Conservation (phyloP, 208 protist species). For the Trypanosoma avium region DNA sequence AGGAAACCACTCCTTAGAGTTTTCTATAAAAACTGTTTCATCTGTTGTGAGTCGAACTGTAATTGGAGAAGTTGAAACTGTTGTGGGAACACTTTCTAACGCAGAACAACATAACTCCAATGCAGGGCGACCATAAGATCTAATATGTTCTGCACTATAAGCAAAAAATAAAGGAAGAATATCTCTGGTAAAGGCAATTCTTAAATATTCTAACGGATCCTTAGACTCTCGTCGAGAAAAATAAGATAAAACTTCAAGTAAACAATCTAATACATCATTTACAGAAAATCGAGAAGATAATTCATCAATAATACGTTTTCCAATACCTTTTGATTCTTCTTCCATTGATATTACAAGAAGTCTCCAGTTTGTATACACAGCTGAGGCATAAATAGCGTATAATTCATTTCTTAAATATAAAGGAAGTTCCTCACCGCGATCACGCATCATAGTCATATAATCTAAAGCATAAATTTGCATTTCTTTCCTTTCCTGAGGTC, state of each 20-base stretch:
- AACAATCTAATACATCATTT: slow-evolving; percentile 66
- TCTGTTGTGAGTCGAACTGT: slow-evolving; percentile 49
- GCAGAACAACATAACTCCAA: slow-evolving; percentile 61
- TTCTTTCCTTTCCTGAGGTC: slow-evolving; percentile 69
- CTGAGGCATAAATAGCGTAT: slow-evolving; percentile 71
- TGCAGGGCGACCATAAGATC: slow-evolving; percentile 25
- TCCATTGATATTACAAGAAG: slow-evolving; percentile 44
- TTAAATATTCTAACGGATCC: slow-evolving; percentile 41
- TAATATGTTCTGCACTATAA: slow-evolving; percentile 30
- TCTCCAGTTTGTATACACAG: slow-evolving; percentile 79
- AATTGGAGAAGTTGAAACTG: slow-evolving; percentile 8
- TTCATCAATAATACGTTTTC: slow-evolving; percentile 37
- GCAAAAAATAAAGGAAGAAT: slow-evolving; percentile 75
- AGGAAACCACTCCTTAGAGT: slow-evolving; percentile 51
- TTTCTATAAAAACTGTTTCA: slow-evolving; percentile 49
- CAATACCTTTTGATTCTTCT: slow-evolving; percentile 18
- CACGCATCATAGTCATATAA: slow-evolving; percentile 45
- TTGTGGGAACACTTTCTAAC: slow-evolving; percentile 47
- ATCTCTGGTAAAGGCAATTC: slow-evolving; percentile 43
- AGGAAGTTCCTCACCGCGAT: slow-evolving; percentile 46
- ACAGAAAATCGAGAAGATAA: slow-evolving; percentile 48
- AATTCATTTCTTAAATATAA: slow-evolving; percentile 62
- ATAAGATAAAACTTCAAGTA: slow-evolving; percentile 72
- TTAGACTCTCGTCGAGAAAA: slow-evolving; percentile 60
- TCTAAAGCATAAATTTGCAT: slow-evolving; percentile 63